phyloP scores from a whole-genome alignment of 495 filamentous ascomycete genomes.

The Penicilliopsis zonata region DNA sequence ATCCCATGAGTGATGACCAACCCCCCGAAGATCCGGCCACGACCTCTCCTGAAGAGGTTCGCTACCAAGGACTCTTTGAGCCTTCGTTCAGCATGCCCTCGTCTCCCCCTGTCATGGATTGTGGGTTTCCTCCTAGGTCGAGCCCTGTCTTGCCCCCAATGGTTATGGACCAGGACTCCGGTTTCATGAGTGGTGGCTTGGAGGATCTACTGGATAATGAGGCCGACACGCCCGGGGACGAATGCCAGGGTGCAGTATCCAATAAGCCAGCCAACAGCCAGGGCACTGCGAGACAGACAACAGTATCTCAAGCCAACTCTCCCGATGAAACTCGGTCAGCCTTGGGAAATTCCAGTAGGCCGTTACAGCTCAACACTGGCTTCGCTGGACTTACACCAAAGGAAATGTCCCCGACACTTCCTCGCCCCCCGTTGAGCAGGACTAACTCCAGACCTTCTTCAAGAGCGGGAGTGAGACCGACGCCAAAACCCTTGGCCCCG shows the following conservation, averaged over 20 bases:
- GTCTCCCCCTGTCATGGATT: slow-evolving; percentile 61
- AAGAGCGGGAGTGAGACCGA: slow-evolving; percentile 21
- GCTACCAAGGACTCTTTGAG: slow-evolving; percentile 37
- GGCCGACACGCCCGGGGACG: slow-evolving; percentile 25
- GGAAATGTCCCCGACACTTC: slow-evolving; percentile 7
- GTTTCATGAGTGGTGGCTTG: slow-evolving; percentile 66
- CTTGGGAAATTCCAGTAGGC: slow-evolving; percentile 12
- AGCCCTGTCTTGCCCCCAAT: slow-evolving; percentile 64
- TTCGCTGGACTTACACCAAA: slow-evolving; percentile 7
- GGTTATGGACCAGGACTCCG: slow-evolving; percentile 52
- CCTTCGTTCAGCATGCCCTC: slow-evolving; percentile 54
- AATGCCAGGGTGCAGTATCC: slow-evolving; percentile 15
- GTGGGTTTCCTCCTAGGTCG: slow-evolving; percentile 45
- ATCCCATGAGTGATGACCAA: slow-evolving; percentile 28
- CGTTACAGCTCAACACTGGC: slow-evolving; percentile 9
- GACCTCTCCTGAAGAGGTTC: slow-evolving; percentile 33
- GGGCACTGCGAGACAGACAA: slow-evolving; percentile 28
- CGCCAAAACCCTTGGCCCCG: slow-evolving; percentile 28
- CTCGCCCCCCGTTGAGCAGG: slow-evolving; percentile 15
- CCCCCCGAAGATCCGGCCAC: slow-evolving; percentile 15
- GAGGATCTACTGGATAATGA: slow-evolving; percentile 48
- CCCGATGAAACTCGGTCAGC: slow-evolving; percentile 12
- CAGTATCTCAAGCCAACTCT: slow-evolving; percentile 19
- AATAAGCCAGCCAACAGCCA: slow-evolving; percentile 29
- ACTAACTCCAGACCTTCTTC: slow-evolving; percentile 24